Evolutionary conservation across 352 stramenopile species (phyloP).

Genomic region (Elongisporangium senticosum): DNA sequence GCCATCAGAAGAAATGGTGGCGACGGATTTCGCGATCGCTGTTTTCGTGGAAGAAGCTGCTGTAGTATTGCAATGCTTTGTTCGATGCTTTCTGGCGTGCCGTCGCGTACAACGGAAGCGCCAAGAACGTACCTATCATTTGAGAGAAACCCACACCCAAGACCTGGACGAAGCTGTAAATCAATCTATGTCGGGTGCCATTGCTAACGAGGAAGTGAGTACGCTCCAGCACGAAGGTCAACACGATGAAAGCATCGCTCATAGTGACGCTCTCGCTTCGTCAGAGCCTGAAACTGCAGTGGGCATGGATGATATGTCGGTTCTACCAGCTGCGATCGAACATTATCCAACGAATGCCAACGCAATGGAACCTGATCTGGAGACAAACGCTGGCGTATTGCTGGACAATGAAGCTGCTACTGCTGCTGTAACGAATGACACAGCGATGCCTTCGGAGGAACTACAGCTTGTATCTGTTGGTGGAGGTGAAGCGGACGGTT

Average conservation of each 20-base stretch:
- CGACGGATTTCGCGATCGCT: not conserved
- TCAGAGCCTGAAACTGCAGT: not conserved
- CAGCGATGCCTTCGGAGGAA: not conserved
- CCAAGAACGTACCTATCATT: not conserved
- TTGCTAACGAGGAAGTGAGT: not conserved
- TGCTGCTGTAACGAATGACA: not conserved
- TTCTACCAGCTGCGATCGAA: not conserved
- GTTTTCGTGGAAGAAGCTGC: constrained; percentile 12
- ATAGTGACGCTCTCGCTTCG: not conserved
- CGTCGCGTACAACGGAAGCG: constrained; percentile 3
- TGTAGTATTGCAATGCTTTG: constrained; percentile 9
- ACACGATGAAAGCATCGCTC: not conserved
- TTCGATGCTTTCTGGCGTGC: constrained; percentile 13
- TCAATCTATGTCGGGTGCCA: not conserved
- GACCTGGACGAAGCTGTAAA: not conserved
- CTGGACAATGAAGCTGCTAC: not conserved
- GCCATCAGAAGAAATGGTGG: not conserved
- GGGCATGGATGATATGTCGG: not conserved
- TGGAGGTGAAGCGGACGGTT: too few species aligned
- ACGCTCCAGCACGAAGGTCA: not conserved
- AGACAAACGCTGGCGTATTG: not conserved
- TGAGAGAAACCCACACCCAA: not conserved
- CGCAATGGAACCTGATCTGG: too few species aligned
- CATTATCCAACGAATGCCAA: not conserved
- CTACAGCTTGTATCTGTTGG: not conserved